Evolutionary conservation across 139 green algal species (phyloP), one percentile per base, ranked within the genome.

Genomic region (Micromonas commoda): DNA sequence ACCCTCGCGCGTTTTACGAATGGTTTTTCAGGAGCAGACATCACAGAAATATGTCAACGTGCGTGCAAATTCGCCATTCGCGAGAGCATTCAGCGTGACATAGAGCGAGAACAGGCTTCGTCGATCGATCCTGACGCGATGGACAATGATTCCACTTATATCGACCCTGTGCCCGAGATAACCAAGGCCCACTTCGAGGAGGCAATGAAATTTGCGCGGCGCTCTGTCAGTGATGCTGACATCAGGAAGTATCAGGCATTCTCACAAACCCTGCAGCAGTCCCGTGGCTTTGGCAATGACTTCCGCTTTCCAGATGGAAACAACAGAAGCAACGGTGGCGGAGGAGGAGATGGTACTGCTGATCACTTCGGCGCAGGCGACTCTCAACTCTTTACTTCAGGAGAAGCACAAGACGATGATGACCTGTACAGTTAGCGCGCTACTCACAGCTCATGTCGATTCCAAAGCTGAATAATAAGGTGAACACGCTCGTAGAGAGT

Each of bases 1-100:
- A 73, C 81, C 28, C 91, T 98, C 26, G 82, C 87, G 6, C 88
- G 87, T 71, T 86, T 88, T 82, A 84, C 76, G 1, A 71, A 88
- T 33, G 94, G 94, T 57, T 98, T 97, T 91, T 92, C 81, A 19
- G 92, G 92, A 38, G 92, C 96, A 35, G 96, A 99, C 85, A 98
- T 99, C 83, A 98, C 94, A 13, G 96, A 99, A 87, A 99, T 99
- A 81, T 99, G 96, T 90, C 96, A 99, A 84, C 89, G 96, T 51
- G 91, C 96, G 26, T 97, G 94, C 91, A 99, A 99, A 88, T 94
- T 93, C 68, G 91, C 91, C 63, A 95, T 95, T 72, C 85, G 92
- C 24, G 92, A 97, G 82, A 94, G 88, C 84, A 97, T 97, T 70
- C 92, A 96, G 35, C 88, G 87, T 77, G 94, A 97, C 87, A 96